Percentiles rank a stretch among this genome's conserved stretches.
Conservation (phyloP, 768 basidiomycete genomes). For the Naganishia onofrii region DNA sequence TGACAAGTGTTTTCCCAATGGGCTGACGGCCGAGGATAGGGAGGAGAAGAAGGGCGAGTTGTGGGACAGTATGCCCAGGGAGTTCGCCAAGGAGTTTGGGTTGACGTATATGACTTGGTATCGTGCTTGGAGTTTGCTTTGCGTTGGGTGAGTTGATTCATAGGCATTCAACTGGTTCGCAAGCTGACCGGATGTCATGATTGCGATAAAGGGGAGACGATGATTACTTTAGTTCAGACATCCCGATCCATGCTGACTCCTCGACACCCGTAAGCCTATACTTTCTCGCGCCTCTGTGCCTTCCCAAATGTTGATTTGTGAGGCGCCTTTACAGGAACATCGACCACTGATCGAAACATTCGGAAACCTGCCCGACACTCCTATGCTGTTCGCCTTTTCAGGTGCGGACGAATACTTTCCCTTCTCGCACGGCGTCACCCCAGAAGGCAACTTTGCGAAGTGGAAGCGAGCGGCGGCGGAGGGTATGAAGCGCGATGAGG, state of each 20-base stretch:
- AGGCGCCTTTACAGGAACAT: constrained; percentile 2
- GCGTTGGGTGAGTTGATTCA: constrained; percentile 40
- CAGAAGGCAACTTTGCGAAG: constrained; percentile 27
- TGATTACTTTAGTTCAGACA: constrained; percentile 50
- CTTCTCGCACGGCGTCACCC: constrained; percentile 10
- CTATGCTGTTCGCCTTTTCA: constrained; percentile 41
- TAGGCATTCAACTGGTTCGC: background rate
- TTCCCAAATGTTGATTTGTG: too few relatives aligned
- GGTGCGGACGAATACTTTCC: constrained; percentile 41
- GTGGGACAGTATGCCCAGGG: constrained; percentile 35
- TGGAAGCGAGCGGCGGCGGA: constrained; percentile 37
- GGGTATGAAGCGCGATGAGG: constrained; percentile 31
- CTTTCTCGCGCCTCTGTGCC: background rate
- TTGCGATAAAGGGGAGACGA: constrained; percentile 45
- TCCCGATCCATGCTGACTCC: constrained; percentile 27
- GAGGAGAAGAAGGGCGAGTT: constrained; percentile 38
- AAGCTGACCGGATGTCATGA: background rate
- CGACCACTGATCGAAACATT: constrained; percentile 49
- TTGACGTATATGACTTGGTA: constrained; percentile 38
- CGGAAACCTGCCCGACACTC: constrained; percentile 39
- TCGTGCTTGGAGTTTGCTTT: constrained; percentile 42
- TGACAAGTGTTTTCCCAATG: constrained; percentile 9
- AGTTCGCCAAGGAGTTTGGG: constrained; percentile 33
- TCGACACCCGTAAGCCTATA: background rate
- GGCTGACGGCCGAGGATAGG: constrained; percentile 5